Conservation (phyloP, 2,329 filamentous ascomycete genomes). For the Aureobasidium sp. region DNA sequence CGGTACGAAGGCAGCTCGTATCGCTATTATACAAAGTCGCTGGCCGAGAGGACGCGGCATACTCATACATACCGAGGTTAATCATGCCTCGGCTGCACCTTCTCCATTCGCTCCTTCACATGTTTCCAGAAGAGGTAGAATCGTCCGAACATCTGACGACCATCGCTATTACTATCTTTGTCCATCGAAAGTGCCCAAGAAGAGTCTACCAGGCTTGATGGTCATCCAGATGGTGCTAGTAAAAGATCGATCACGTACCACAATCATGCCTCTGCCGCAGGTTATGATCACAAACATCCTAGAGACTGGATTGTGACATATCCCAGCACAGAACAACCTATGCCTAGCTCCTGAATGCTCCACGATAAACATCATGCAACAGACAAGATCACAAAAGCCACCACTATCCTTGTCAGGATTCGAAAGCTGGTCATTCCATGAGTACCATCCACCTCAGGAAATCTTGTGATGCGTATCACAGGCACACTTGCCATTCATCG, state of each 20-base stretch:
- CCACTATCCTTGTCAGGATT: not conserved
- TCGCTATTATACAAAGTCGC: not conserved
- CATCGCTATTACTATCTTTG: not conserved
- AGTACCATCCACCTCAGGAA: not conserved
- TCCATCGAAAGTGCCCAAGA: not conserved
- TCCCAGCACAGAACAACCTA: not conserved
- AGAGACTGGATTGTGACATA: not conserved
- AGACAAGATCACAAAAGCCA: not conserved
- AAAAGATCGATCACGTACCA: not conserved
- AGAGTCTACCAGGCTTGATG: not conserved
- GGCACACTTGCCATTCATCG: not conserved
- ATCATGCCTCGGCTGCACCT: slow-evolving; percentile 1
- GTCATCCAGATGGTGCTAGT: not conserved
- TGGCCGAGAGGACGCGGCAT: slow-evolving; percentile 6
- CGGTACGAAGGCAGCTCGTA: not conserved
- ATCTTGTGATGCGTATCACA: not conserved
- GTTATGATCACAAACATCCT: not conserved
- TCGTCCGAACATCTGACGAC: not conserved
- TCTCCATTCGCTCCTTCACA: not conserved
- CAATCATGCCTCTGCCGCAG: not conserved
- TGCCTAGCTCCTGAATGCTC: not conserved
- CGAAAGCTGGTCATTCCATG: not conserved
- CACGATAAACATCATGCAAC: not conserved
- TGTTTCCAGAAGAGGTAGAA: not conserved
- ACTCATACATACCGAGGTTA: not conserved